These are phyloP conservation scores for Sordaria brevicollis DNA, from an alignment of 495 filamentous ascomycete genomes.

Conservation along the genomic window DNA sequence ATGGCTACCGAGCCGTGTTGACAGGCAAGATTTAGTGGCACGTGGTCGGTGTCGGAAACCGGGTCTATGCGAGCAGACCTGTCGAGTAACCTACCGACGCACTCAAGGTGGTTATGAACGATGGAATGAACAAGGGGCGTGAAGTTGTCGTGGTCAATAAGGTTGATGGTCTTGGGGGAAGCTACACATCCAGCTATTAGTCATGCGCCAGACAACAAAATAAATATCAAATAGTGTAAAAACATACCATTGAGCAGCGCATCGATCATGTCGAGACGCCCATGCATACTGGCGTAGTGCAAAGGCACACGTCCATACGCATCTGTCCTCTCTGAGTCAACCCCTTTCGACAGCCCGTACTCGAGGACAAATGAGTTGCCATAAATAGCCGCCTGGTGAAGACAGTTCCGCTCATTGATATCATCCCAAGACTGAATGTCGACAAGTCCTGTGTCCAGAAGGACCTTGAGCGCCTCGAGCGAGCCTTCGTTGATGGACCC, in stretches of 20 bases:
- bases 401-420: constrained; percentile 91
- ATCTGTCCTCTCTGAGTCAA: constrained; percentile 71
- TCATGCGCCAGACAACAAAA: neutral
- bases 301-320: constrained; percentile 90
- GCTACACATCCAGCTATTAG: constrained; percentile 15
- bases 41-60: constrained; percentile 74
- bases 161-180: constrained; percentile 56
- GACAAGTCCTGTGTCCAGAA: constrained; percentile 72
- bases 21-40: constrained; percentile 88
- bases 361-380: constrained; percentile 67
- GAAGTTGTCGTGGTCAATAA: constrained; percentile 93
- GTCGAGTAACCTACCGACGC: constrained; percentile 63
- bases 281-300: constrained; percentile 95
- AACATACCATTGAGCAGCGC: constrained; percentile 49
- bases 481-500: constrained; percentile 79
- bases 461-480: constrained; percentile 58
- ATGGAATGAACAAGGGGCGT: constrained; percentile 93
- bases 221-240: neutral
- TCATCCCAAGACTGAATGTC: constrained; percentile 86
- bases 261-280: constrained; percentile 73
- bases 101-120: constrained; percentile 68
- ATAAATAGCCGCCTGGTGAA: constrained; percentile 90
- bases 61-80: constrained; percentile 72
- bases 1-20: constrained; percentile 80
- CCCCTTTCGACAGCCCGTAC: constrained; percentile 55